A percentile compares a stretch with the other conserved stretches of the same genome.
Evolutionary conservation across 805 yeast genomes (phyloP).

Genomic region (Danielozyma ontarioensis): DNA sequence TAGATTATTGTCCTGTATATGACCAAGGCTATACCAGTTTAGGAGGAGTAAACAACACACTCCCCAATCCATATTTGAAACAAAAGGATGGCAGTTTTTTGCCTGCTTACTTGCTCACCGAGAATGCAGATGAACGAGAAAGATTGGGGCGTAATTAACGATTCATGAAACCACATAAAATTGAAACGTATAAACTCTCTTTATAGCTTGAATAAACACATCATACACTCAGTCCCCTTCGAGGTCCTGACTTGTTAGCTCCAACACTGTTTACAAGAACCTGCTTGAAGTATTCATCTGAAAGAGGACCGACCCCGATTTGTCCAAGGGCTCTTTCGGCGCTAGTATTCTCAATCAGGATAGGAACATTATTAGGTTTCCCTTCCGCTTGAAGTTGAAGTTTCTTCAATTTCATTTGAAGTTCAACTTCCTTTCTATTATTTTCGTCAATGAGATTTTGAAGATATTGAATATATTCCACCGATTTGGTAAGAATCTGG

Average conservation of each 20-base stretch:
- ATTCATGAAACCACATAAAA: background rate
- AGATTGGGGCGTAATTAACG: slow-evolving; percentile 28
- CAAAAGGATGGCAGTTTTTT: slow-evolving; percentile 18
- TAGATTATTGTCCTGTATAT: slow-evolving; percentile 71
- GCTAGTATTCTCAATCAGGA: slow-evolving; percentile 51
- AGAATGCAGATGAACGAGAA: slow-evolving; percentile 57
- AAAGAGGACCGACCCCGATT: slow-evolving; percentile 80
- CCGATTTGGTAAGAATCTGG: slow-evolving; percentile 69
- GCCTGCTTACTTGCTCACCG: slow-evolving; percentile 57
- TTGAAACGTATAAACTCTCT: no score
- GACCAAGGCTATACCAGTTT: slow-evolving; percentile 84
- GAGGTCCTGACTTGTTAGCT: slow-evolving; percentile 7
- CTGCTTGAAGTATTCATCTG: slow-evolving; percentile 31
- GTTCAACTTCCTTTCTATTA: slow-evolving; percentile 74
- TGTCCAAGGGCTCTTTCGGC: slow-evolving; percentile 73
- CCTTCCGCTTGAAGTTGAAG: slow-evolving; percentile 43
- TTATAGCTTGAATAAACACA: no score
- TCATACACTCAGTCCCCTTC: background rate
- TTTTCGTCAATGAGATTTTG: slow-evolving; percentile 74
- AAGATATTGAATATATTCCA: slow-evolving; percentile 61
- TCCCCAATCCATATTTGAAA: slow-evolving; percentile 57
- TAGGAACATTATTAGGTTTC: slow-evolving; percentile 37
- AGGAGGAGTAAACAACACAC: slow-evolving; percentile 73
- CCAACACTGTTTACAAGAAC: slow-evolving; percentile 20
- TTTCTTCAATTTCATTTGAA: slow-evolving; percentile 53